These are phyloP conservation scores for Wickerhamiella parazyma DNA, from an alignment of 805 yeast species.

Conservation along the genomic window DNA sequence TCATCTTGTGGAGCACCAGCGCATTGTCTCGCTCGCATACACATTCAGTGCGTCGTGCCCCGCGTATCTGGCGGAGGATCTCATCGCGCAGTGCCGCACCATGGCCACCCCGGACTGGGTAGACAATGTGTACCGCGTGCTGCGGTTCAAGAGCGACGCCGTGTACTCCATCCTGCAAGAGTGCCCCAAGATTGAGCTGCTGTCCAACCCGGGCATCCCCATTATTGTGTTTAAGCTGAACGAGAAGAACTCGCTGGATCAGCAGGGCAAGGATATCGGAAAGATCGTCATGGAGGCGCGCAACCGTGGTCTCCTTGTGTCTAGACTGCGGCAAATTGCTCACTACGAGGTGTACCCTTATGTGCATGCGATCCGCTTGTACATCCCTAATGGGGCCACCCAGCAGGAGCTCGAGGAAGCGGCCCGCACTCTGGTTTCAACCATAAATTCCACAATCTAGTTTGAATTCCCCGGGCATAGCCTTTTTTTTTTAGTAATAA, in stretches of 20 bases:
- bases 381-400: conserved; percentile 35
- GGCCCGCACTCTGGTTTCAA: conserved; percentile 26
- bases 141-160: conserved; percentile 15
- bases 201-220: conserved; percentile 50
- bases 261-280: conserved; percentile 39
- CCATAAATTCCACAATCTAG: conserved; percentile 7
- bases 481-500: background rate
- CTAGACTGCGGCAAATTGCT: conserved; percentile 48
- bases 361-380: conserved; percentile 45
- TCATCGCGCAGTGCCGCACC: conserved; percentile 17
- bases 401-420: conserved; percentile 34
- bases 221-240: conserved; percentile 53
- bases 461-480: background rate
- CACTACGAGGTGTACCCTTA: conserved; percentile 65
- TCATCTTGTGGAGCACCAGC: conserved; percentile 81
- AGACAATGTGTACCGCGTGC: conserved; percentile 20
- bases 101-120: conserved; percentile 23
- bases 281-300: conserved; percentile 46
- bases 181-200: conserved; percentile 33
- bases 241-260: conserved; percentile 21
- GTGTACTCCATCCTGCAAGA: conserved; percentile 13
- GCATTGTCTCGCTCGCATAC: conserved; percentile 78
- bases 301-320: conserved; percentile 41
- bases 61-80: conserved; percentile 56
- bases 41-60: conserved; percentile 93